A percentile compares a stretch with the other conserved stretches of the same genome.
phyloP scores from a whole-genome alignment of 1,139 yeast genomes.

The Sugiyamaella japonica region DNA sequence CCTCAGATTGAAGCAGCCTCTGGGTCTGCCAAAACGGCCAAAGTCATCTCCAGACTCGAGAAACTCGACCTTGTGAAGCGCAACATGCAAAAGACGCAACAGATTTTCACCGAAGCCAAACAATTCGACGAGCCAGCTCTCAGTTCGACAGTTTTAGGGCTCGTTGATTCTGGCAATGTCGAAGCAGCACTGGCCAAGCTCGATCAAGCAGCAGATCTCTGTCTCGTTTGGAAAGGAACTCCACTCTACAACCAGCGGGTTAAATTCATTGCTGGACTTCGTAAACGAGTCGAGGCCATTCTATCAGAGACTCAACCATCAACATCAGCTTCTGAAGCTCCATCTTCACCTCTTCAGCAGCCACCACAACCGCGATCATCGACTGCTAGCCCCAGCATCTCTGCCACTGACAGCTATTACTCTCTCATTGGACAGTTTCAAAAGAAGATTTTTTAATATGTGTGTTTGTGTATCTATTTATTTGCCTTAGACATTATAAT shows the following conservation, averaged over 20 bases:
- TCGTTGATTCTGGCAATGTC: constrained; percentile 28
- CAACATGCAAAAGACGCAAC: constrained; percentile 35
- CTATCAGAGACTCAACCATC: constrained; percentile 6
- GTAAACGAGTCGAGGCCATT: constrained; percentile 32
- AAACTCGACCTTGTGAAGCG: constrained; percentile 33
- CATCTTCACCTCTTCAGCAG: not conserved
- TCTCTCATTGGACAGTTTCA: constrained; percentile 26
- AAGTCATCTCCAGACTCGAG: constrained; percentile 30
- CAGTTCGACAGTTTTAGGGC: constrained; percentile 25
- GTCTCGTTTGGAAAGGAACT: constrained; percentile 39
- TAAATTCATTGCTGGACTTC: constrained; percentile 31
- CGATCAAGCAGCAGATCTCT: constrained; percentile 29
- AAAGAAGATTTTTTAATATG: constrained; percentile 25
- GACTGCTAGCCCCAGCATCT: constrained; percentile 7
- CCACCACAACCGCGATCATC: constrained; percentile 4
- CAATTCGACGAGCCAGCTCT: constrained; percentile 32
- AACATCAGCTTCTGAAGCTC: not conserved
- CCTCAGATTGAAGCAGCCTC: constrained; percentile 29
- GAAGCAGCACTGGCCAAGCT: constrained; percentile 31
- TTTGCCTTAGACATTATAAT: constrained; percentile 23
- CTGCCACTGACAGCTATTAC: constrained; percentile 20
- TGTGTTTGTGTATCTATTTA: not conserved
- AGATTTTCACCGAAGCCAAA: constrained; percentile 35
- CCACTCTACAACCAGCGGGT: constrained; percentile 25
- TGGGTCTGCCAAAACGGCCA: constrained; percentile 18